Base-by-base conservation (phyloP, 2,329 filamentous ascomycete genomes). In the Phaeosphaeria sp. region DNA sequence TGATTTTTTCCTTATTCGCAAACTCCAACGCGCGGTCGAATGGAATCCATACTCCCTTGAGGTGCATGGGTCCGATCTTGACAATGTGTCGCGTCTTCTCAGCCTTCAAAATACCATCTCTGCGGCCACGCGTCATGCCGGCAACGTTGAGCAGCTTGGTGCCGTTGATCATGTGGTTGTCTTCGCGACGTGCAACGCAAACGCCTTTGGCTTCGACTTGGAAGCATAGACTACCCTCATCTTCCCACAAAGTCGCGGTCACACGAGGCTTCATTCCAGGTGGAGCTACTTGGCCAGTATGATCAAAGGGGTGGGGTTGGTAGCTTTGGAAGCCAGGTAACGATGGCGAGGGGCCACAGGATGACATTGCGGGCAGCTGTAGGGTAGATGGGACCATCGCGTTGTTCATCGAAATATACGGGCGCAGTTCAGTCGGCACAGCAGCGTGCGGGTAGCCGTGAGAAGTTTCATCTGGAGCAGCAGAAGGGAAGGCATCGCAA, bases 1-100 rank as follows among this genome's bases (percentile, higher is more conserved):
- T 98, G 64, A 98, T 99, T 81, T 98, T 98, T 79, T 99, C 95
- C 84, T 97, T 98, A 82, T 99, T 99, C 65, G 95, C 95, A 76
- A 99, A 98, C 71, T 98, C 95, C 53, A 99, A 82, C n/a, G 95
- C 95, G 65, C 95, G 90, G 69, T 98, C 95, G 71, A 96, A 98
- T 1, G 95, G 95, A 72, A 99, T 99, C 93, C 73, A 75, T 17
- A 74, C 73, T 73, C 95, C 95, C 81, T 99, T 99, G 45, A 99
- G 81, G 76, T 98, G 95, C 95, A 99, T 99, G 3, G 95, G 95
- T 0, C 95, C 95, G 76, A 99, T 98, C 81, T 99, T 99, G 59
- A 98, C 95, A 13, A 98, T 95, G 78, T 97, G 93, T 67, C 95
- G 89, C 56, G 93, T 88, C 80, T 98, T 99, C 79, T 98, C 95